phyloP scores from a whole-genome alignment of 768 basidiomycete genomes.

The Phlebiopsis gigantea region DNA sequence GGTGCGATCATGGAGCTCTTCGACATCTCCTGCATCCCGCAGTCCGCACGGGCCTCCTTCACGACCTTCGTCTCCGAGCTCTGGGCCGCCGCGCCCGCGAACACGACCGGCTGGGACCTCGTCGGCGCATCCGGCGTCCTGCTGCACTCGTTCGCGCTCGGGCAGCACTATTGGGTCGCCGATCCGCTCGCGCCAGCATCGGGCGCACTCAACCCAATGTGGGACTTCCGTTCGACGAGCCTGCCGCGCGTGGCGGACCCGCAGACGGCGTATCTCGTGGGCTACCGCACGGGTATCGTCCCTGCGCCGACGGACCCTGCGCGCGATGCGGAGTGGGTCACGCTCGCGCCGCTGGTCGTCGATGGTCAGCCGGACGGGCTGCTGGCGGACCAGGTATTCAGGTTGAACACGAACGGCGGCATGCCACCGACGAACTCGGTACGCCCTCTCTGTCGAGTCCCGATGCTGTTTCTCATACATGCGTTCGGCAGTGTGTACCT shows the following conservation, averaged over 20 bases:
- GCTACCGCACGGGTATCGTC: constrained; percentile 35
- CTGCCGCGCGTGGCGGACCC: constrained; percentile 33
- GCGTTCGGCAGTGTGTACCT: constrained; percentile 23
- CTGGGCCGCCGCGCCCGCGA: constrained; percentile 22
- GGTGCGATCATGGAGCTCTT: constrained; percentile 45
- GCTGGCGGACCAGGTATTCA: constrained; percentile 45
- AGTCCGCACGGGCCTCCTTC: constrained; percentile 24
- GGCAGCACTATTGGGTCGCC: constrained; percentile 53
- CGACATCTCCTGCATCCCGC: constrained; percentile 48
- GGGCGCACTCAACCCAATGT: constrained; percentile 40
- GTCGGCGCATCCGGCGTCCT: constrained; percentile 10
- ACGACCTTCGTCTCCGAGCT: constrained; percentile 28
- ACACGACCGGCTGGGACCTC: constrained; percentile 16
- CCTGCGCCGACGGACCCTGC: constrained; percentile 34
- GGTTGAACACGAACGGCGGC: constrained; percentile 47
- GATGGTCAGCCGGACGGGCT: constrained; percentile 31
- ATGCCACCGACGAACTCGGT: constrained; percentile 38
- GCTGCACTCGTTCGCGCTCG: constrained; percentile 27
- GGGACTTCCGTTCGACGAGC: constrained; percentile 46
- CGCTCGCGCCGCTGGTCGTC: constrained; percentile 19
- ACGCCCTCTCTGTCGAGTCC: too few species aligned
- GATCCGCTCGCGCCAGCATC: constrained; percentile 33
- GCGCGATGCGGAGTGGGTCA: constrained; percentile 51
- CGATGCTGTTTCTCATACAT: constrained; percentile 31
- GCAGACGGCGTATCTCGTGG: constrained; percentile 41